Evolutionary conservation across 2,329 filamentous ascomycete species (phyloP), one percentile per base, ranked within the genome.

Genomic region (Penicillium sp.): DNA sequence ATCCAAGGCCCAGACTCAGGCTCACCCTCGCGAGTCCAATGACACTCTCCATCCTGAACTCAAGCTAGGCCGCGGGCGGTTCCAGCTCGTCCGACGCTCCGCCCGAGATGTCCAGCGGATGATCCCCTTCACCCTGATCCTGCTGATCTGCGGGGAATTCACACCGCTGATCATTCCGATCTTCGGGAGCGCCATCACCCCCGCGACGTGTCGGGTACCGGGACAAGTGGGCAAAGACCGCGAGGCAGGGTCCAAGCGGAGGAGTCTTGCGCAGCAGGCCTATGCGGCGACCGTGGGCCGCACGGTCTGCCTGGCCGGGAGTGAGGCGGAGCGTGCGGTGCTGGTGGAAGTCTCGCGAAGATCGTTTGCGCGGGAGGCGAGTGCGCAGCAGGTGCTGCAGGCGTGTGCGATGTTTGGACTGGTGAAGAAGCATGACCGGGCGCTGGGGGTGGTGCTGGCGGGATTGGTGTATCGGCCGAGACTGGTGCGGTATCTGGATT

Each of bases 101-200:
- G 73, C 75, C 37, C 79, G 86, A 59, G 93, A 97, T 66, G 71
- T 88, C 39, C 72, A 81, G n/a, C 83, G 89, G 25, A 75, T 96
- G 45, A 88, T 90, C 0, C 67, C 86, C 1, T 96, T 98, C 65
- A 83, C 75, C 0, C 52, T 95, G 3, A 72, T 96, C 43, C 76
- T 95, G 5, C 60, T 91, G 1, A 53, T 95, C 12, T 88, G 86
- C 64, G 91, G 90, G 26, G 91, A 97, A 69, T 85, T 95, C 70
- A 88, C 90, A 1, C 89, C 90, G 0, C 63, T 97, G 5, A 70
- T 94, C 5, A 85, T 95, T 1, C 73, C 90, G 5, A 79, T 82
- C 29, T 72, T 95, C 26, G 79, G 79, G 0, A 82, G 83, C 18
- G 73, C 73, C 34, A 73, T 89, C 24, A 86, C 95, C 26, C 91